Evolutionary conservation across 2,329 filamentous ascomycete genomes (phyloP).

Genomic region (Incumbomyces lentus): DNA sequence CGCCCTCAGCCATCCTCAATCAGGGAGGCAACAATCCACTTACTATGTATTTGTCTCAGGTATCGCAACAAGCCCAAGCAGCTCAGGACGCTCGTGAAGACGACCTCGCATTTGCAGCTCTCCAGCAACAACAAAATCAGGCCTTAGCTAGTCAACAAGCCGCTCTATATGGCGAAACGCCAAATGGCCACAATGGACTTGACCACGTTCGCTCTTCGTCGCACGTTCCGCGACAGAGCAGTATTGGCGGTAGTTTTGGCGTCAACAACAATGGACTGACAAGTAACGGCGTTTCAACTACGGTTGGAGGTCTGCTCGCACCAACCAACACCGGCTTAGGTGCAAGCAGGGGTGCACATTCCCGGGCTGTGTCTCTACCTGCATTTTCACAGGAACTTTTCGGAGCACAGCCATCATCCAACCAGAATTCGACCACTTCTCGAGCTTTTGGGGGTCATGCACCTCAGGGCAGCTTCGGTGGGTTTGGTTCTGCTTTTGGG

Average conservation of each 20-base stretch:
- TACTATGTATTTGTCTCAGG: constrained; percentile 84
- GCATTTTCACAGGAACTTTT: constrained; percentile 54
- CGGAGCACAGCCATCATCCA: constrained; percentile 28
- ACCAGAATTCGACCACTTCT: constrained; percentile 11
- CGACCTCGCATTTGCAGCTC: constrained; percentile 30
- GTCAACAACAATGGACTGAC: constrained; percentile 25
- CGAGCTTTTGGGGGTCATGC: constrained; percentile 19
- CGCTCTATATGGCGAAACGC: constrained; percentile 62
- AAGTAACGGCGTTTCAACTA: constrained; percentile 50
- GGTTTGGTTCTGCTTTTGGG: constrained; percentile 48
- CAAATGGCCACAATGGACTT: constrained; percentile 45
- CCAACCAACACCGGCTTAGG: constrained; percentile 51
- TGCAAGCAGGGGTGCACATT: constrained; percentile 51
- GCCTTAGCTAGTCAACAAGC: constrained; percentile 66
- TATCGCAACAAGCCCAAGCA: constrained; percentile 50
- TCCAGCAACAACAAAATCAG: constrained; percentile 53
- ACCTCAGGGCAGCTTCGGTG: constrained; percentile 44
- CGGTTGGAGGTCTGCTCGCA: constrained; percentile 66
- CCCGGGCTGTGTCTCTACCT: constrained; percentile 80
- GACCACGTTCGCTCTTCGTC: constrained; percentile 24
- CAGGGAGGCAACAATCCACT: constrained; percentile 72
- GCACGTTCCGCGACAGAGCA: constrained; percentile 37
- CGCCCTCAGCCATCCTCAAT: constrained; percentile 66
- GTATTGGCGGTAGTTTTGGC: constrained; percentile 20
- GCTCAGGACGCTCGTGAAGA: constrained; percentile 50